phyloP scores from a whole-genome alignment of 1,284 basidiomycete genomes.

The Irpex rosettiformis region DNA sequence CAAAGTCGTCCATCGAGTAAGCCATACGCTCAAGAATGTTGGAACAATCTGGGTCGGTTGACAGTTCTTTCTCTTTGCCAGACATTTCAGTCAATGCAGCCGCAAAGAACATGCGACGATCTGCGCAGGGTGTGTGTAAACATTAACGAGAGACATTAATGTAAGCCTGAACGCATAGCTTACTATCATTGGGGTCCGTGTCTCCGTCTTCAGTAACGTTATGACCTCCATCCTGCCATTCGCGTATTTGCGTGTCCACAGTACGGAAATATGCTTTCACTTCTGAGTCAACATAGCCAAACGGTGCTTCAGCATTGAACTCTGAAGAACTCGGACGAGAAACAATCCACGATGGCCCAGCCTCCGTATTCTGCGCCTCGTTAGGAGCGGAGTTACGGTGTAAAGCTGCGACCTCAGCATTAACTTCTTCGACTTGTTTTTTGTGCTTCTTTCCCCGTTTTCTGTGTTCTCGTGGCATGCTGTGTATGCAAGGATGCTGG shows the following conservation, averaged over 20 bases:
- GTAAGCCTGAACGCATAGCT: constrained; percentile 2
- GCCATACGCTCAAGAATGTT: constrained; percentile 83
- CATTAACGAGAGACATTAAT: not conserved
- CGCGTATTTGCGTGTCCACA: constrained; percentile 80
- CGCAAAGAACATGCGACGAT: constrained; percentile 78
- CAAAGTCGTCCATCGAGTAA: constrained; percentile 93
- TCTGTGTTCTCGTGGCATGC: constrained; percentile 72
- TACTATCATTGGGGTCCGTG: constrained; percentile 76
- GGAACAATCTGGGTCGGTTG: constrained; percentile 91
- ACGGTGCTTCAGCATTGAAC: constrained; percentile 70
- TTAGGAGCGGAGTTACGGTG: constrained; percentile 5
- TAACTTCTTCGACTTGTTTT: constrained; percentile 38
- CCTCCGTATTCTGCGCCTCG: constrained; percentile 18
- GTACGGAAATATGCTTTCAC: constrained; percentile 89
- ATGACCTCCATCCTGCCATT: constrained; percentile 65
- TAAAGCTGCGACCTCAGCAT: constrained; percentile 11
- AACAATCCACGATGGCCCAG: constrained; percentile 67
- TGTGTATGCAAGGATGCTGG: not conserved
- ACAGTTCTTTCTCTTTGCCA: constrained; percentile 83
- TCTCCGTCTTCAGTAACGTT: constrained; percentile 34
- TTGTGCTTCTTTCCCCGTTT: constrained; percentile 77
- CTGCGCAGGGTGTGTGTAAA: constrained; percentile 36
- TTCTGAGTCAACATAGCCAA: constrained; percentile 84
- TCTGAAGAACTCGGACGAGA: constrained; percentile 33
- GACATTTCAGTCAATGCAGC: constrained; percentile 83